Base-by-base conservation (phyloP, 1,284 basidiomycete species). In the Hymenochaete sp. region DNA sequence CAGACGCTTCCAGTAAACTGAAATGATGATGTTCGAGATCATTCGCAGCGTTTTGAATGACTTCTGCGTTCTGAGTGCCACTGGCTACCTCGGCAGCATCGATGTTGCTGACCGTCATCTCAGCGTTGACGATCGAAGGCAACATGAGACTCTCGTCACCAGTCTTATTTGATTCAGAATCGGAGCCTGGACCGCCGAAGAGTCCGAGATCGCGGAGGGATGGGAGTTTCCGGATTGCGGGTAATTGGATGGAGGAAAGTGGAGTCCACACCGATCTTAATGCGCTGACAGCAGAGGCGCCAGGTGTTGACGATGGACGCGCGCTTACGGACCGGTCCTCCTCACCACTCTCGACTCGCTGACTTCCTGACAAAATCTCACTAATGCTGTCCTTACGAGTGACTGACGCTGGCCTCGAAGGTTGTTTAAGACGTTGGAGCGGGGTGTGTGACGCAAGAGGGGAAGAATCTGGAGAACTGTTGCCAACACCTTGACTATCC, bases 181-280 rank as follows among this genome's bases (percentile, higher is more conserved):
- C 18, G 7, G 33, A 14, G 4, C 21, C 37, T 7, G 37, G 11
- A 6, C 21, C 18, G 16, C 33, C 27, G 28, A 47, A 47, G 40
- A 47, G 31, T 9, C 47, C 47, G n/a, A 49, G 43, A 9, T 49
- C 47, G 29, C 47, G 47, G 21, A 49, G 42, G 4, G 47, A 49
- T 14, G 43, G 47, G 21, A 45, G 38, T 7, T 35, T 41, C 18
- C 31, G 38, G 4, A 44, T 43, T 7, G 43, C n/a, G 13, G 47
- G 32, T 29, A 45, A 33, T 18, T 25, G 45, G 14, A 42, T 21
- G 7, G 26, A 14, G 5, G 37, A 40, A 10, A 47, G 16, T 28
- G 45, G 32, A 25, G 40, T 27, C 16, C 26, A 25, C 4, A 37
- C 25, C 7, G 43, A 11, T 5, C 32, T 22, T 25, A 44, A 14